A percentile compares a stretch with the other conserved stretches of the same genome.
Evolutionary conservation across 257 asterid species (phyloP).

Genomic region (Solanum rostratum): DNA sequence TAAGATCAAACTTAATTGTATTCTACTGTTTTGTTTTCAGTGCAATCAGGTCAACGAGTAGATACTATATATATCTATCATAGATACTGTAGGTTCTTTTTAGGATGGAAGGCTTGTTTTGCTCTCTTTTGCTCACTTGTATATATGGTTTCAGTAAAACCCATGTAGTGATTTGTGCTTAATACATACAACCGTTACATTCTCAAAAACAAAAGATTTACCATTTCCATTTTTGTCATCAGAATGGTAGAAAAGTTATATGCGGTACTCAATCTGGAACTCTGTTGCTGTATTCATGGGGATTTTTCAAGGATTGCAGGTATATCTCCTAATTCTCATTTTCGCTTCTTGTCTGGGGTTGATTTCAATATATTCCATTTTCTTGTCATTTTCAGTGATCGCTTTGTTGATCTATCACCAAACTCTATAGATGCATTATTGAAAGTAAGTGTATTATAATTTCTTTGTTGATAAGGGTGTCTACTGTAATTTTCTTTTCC

Average conservation of each 20-base stretch:
- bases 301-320: constrained; percentile 99
- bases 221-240: neutral
- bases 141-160: too few relatives aligned
- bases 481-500: neutral
- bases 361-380: neutral
- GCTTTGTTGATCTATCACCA: constrained; percentile 79
- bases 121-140: too few relatives aligned
- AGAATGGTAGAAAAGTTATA: constrained; percentile 86
- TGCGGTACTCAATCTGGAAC: constrained; percentile 77
- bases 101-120: too few relatives aligned
- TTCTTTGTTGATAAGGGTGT: neutral
- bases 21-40: too few relatives aligned
- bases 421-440: constrained; percentile 74
- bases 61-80: too few relatives aligned
- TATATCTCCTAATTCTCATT: constrained; percentile 11
- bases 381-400: constrained; percentile 47
- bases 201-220: neutral
- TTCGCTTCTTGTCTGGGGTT: constrained; percentile 1
- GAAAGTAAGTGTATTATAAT: constrained; percentile 37
- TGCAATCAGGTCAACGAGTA: too few relatives aligned
- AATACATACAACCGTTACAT: neutral
- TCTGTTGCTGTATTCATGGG: constrained; percentile 83
- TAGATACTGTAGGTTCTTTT: too few relatives aligned
- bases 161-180: too few relatives aligned
- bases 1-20: too few relatives aligned